phyloP scores from a whole-genome alignment of 371 early-diverging fungal genomes.

The Catenaria anguillulae region DNA sequence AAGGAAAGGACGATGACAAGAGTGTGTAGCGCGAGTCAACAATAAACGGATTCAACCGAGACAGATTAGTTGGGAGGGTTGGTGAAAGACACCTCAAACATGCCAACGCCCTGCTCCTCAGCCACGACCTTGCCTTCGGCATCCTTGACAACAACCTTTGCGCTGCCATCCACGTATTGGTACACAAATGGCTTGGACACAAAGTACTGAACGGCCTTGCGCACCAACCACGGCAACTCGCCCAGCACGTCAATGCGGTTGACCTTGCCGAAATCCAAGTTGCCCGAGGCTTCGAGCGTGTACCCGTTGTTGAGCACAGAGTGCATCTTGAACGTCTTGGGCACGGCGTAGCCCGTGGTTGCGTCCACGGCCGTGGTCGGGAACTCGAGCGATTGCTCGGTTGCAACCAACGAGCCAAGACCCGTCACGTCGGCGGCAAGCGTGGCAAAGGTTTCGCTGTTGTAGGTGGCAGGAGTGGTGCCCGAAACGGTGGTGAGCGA shows the following conservation, averaged over 20 bases:
- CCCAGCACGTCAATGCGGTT: slow-evolving; percentile 66
- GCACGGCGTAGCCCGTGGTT: slow-evolving; percentile 67
- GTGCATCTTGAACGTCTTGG: slow-evolving; percentile 18
- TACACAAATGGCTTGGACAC: slow-evolving; percentile 86
- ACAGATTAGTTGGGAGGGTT: background rate
- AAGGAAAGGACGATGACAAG: no score
- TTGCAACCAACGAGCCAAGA: background rate
- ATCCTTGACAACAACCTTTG: background rate
- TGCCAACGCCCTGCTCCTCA: background rate
- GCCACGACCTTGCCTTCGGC: background rate
- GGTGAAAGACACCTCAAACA: background rate
- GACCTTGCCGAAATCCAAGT: background rate
- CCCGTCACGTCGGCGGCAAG: background rate
- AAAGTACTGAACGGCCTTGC: slow-evolving; percentile 76
- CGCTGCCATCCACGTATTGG: slow-evolving; percentile 20
- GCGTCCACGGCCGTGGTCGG: slow-evolving; percentile 25
- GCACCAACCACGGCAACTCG: slow-evolving; percentile 73
- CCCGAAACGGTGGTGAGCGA: background rate
- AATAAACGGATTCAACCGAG: no score
- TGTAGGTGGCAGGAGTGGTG: background rate
- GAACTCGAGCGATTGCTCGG: background rate
- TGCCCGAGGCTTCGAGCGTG: background rate
- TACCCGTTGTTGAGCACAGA: background rate
- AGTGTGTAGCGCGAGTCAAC: no score
- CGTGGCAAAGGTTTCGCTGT: background rate